Evolutionary conservation across 768 basidiomycete genomes (phyloP).

Genomic region (Mycena haematopus): DNA sequence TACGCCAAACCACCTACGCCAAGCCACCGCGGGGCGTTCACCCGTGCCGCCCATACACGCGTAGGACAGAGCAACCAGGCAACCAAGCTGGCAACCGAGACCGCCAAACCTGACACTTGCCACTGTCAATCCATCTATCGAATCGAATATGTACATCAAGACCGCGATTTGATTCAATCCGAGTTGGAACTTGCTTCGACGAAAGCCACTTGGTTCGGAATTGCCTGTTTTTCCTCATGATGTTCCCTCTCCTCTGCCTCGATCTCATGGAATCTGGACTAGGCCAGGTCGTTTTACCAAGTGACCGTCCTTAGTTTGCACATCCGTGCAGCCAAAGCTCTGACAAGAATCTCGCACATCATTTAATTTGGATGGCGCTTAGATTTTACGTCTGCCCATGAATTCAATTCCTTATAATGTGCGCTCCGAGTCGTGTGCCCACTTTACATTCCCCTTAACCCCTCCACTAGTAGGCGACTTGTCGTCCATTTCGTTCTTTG

Average conservation of each 20-base stretch:
- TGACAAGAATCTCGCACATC: background rate
- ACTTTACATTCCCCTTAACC: background rate
- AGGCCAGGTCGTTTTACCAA: background rate
- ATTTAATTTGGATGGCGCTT: background rate
- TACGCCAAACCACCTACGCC: too few species aligned
- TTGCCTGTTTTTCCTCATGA: background rate
- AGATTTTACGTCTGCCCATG: background rate
- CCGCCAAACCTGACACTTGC: background rate
- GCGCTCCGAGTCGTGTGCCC: background rate
- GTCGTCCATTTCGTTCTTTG: background rate
- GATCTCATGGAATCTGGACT: background rate
- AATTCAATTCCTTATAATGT: background rate
- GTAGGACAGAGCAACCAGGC: background rate
- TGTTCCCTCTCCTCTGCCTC: background rate
- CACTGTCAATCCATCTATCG: conserved; percentile 5
- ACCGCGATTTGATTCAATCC: background rate
- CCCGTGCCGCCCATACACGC: background rate
- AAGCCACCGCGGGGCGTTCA: background rate
- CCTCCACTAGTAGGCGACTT: background rate
- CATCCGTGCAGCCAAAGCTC: background rate
- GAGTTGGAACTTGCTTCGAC: background rate
- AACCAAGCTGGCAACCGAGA: too few species aligned
- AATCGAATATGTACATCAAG: background rate
- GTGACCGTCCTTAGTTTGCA: background rate
- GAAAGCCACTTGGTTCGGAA: too few species aligned